Evolutionary conservation across 2,329 filamentous ascomycete genomes (phyloP).

Genomic region (Xylariaceae sp.): DNA sequence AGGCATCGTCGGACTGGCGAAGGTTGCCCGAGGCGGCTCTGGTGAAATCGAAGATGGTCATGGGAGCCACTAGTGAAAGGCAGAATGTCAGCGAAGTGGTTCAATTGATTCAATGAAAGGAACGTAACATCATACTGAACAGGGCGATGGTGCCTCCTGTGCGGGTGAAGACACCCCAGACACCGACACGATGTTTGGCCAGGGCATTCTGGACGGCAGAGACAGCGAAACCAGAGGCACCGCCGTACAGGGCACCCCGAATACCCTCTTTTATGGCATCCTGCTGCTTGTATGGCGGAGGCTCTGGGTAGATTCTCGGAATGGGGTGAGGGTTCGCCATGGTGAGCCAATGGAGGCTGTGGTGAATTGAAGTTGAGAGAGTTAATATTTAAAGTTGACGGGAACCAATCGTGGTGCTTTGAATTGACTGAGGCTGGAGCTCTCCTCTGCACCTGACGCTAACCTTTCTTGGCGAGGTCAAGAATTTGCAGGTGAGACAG

Average conservation of each 20-base stretch:
- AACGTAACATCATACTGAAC: constrained; percentile 39
- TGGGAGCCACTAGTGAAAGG: constrained; percentile 57
- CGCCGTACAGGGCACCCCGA: constrained; percentile 62
- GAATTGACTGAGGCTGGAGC: no score
- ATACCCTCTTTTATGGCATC: constrained; percentile 68
- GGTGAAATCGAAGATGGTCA: constrained; percentile 74
- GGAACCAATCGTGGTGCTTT: not conserved
- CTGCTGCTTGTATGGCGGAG: constrained; percentile 61
- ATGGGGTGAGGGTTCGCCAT: constrained; percentile 33
- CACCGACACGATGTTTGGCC: constrained; percentile 74
- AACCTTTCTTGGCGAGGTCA: no score
- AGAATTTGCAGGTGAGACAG: no score
- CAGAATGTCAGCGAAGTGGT: constrained; percentile 14
- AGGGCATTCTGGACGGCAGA: constrained; percentile 85
- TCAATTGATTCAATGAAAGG: not conserved
- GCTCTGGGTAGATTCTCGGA: constrained; percentile 25
- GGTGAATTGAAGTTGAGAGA: not conserved
- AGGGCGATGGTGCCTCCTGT: constrained; percentile 69
- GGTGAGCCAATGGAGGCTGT: constrained; percentile 20
- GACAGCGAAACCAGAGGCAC: constrained; percentile 64
- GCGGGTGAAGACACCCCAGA: constrained; percentile 74
- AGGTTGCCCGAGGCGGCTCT: constrained; percentile 76
- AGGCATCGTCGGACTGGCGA: constrained; percentile 75
- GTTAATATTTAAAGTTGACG: not conserved
- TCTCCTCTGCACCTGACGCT: no score